Conservation (phyloP, 768 basidiomycete genomes). For the Naganishia friedmannii region DNA sequence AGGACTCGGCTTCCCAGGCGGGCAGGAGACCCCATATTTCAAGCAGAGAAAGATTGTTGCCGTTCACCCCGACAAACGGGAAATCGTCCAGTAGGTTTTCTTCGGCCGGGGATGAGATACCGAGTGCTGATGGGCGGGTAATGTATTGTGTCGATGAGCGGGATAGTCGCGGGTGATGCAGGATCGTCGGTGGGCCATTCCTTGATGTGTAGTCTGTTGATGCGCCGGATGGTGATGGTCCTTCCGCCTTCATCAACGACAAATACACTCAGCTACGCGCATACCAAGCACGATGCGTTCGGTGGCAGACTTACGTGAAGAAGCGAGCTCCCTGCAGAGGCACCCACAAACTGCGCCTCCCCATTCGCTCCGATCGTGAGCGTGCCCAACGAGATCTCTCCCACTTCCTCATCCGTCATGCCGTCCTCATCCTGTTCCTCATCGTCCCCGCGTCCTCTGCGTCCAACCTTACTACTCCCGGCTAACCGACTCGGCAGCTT, state of each 20-base stretch:
- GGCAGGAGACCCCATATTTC: constrained; percentile 40
- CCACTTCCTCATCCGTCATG: constrained; percentile 38
- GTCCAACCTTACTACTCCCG: background rate
- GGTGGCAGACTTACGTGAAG: constrained; percentile 34
- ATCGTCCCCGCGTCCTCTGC: constrained; percentile 3
- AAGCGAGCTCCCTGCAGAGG: constrained; percentile 45
- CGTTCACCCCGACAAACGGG: constrained; percentile 30
- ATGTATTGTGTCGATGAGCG: constrained; percentile 10
- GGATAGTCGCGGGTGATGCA: background rate
- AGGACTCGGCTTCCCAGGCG: constrained; percentile 43
- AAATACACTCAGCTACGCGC: background rate
- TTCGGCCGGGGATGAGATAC: background rate
- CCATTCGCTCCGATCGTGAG: constrained; percentile 46
- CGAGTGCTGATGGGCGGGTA: constrained; percentile 1
- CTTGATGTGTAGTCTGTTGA: constrained; percentile 8
- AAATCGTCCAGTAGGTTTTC: constrained; percentile 29
- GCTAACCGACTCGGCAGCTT: constrained; percentile 21
- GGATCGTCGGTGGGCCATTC: constrained; percentile 13
- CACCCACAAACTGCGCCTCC: constrained; percentile 45
- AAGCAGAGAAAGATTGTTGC: constrained; percentile 32
- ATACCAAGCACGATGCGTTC: no score
- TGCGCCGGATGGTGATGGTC: constrained; percentile 9
- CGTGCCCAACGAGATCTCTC: constrained; percentile 45
- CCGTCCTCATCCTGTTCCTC: constrained; percentile 16
- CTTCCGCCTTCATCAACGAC: background rate